Evolutionary conservation across 768 basidiomycete species (phyloP).

Genomic region (Lenzites betulinus): DNA sequence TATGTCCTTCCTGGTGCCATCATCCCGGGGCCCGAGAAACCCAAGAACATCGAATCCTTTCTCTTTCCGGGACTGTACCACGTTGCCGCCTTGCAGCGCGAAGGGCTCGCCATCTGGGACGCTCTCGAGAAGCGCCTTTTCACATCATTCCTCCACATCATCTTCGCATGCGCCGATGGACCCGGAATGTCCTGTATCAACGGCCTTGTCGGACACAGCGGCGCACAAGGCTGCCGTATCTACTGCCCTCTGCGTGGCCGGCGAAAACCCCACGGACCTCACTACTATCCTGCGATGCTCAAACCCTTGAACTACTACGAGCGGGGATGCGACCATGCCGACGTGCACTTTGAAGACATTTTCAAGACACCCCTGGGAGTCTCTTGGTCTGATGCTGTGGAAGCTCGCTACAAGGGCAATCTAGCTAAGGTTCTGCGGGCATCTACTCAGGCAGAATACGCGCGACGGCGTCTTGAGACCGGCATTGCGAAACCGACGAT

Average conservation of each 20-base stretch:
- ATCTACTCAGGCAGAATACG: conserved; percentile 29
- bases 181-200: conserved; percentile 28
- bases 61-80: no score
- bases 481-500: conserved; percentile 41
- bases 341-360: conserved; percentile 31
- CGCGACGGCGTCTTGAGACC: conserved; percentile 28
- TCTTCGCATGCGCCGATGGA: conserved; percentile 10
- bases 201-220: conserved; percentile 40
- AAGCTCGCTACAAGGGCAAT: no score
- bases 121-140: conserved; percentile 31
- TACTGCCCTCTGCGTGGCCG: conserved; percentile 36
- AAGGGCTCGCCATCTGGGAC: conserved; percentile 36
- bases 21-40: conserved; percentile 36
- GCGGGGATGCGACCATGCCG: conserved; percentile 32
- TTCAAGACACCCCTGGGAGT: conserved; percentile 3
- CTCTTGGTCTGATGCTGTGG: no score
- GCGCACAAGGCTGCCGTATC: conserved; percentile 35
- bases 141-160: conserved; percentile 27
- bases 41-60: conserved; percentile 36
- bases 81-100: conserved; percentile 30
- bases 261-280: conserved; percentile 25
- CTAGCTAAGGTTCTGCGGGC: conserved; percentile 24
- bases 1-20: conserved; percentile 32
- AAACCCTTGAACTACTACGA: no score
- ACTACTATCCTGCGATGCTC: conserved; percentile 38